These are phyloP conservation scores for Cynanchum wilfordii DNA, from an alignment of 257 asterid species.

Conservation along the genomic window DNA sequence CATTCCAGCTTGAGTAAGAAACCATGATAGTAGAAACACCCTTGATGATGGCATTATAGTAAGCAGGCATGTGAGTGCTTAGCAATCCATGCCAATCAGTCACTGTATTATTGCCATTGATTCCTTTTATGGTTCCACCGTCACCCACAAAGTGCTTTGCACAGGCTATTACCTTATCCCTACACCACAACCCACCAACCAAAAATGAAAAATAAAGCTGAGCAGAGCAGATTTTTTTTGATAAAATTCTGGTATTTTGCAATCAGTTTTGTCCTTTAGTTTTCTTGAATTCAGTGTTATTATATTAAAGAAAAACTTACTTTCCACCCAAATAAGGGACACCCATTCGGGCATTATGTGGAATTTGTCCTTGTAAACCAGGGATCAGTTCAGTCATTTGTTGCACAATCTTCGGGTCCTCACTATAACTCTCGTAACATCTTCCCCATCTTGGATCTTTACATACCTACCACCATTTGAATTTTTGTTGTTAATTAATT, in stretches of 20 bases:
- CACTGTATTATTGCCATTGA: slow-evolving; percentile 35
- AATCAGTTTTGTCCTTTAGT: too few relatives aligned
- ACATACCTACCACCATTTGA: slow-evolving; percentile 20
- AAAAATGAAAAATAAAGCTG: not conserved
- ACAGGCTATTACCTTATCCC: slow-evolving; percentile 37
- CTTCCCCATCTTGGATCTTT: slow-evolving; percentile 70
- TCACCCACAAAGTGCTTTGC: slow-evolving; percentile 52
- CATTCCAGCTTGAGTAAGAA: slow-evolving; percentile 49
- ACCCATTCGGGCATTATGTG: slow-evolving; percentile 26
- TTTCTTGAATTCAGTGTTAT: not conserved
- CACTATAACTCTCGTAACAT: slow-evolving; percentile 56
- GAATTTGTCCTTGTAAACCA: slow-evolving; percentile 57
- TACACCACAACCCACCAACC: not conserved
- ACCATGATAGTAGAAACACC: slow-evolving; percentile 48
- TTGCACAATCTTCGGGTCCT: slow-evolving; percentile 44
- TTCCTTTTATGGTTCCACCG: slow-evolving; percentile 43
- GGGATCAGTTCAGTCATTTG: slow-evolving; percentile 43
- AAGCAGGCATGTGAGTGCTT: slow-evolving; percentile 46
- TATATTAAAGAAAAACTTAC: slow-evolving; percentile 23
- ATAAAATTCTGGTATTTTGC: too few relatives aligned
- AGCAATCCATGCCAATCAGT: slow-evolving; percentile 36
- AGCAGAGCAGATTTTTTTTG: too few relatives aligned
- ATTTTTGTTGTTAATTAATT: too few relatives aligned
- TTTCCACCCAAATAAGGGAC: slow-evolving; percentile 45
- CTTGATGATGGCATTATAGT: slow-evolving; percentile 30